A percentile compares a stretch with the other conserved stretches of the same genome.
Evolutionary conservation across 306 rosid species (phyloP).

Genomic region (Cucumis hystrix): DNA sequence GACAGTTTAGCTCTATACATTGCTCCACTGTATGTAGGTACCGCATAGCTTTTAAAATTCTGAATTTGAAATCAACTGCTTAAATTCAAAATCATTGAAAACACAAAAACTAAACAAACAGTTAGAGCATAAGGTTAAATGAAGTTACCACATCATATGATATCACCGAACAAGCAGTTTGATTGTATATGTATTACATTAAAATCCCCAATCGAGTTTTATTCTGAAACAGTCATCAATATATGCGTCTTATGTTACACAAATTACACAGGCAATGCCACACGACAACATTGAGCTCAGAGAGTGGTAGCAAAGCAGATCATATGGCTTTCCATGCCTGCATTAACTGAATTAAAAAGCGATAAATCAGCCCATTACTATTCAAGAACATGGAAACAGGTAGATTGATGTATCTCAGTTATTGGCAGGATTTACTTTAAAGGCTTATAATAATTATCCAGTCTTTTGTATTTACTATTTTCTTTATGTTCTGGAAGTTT

Average conservation of each 20-base stretch:
- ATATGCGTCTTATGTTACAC: slow-evolving; percentile 1
- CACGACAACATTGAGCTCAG: background rate
- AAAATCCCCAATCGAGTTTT: background rate
- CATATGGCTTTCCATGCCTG: background rate
- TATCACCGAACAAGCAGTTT: slow-evolving; percentile 1
- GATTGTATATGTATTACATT: background rate
- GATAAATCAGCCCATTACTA: background rate
- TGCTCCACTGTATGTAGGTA: background rate
- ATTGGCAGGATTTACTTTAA: too few relatives aligned
- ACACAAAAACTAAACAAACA: background rate
- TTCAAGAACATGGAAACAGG: background rate
- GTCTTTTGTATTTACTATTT: too few relatives aligned
- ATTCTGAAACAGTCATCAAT: background rate
- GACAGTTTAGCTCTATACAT: background rate
- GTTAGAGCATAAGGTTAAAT: background rate
- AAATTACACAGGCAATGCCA: background rate
- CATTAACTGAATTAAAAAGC: background rate
- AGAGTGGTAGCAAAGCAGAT: background rate
- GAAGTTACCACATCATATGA: background rate
- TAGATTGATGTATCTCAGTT: too few relatives aligned
- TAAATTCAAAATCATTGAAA: background rate
- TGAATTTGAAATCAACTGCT: background rate
- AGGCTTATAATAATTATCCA: too few relatives aligned
- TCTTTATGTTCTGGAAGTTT: too few relatives aligned
- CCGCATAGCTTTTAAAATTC: background rate